These are phyloP conservation scores for Colletotrichum nymphaeae DNA, from an alignment of 2,329 filamentous ascomycete species.

Conservation along the genomic window DNA sequence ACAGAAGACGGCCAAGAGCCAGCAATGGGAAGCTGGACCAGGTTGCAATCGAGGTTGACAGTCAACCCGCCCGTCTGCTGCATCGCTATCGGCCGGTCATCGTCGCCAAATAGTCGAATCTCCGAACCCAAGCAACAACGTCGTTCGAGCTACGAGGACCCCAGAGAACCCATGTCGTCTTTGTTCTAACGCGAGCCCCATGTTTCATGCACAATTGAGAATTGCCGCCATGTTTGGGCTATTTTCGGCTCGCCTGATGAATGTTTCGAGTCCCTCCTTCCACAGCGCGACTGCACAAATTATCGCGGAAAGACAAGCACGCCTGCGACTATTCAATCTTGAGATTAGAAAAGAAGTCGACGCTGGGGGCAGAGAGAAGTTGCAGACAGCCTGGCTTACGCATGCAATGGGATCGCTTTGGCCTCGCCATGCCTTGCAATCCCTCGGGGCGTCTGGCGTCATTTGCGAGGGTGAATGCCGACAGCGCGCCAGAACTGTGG, in stretches of 20 bases:
- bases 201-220: constrained; percentile 21
- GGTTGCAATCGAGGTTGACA: neutral
- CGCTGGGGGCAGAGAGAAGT: too few species aligned
- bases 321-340: too few species aligned
- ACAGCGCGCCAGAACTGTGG: neutral
- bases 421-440: neutral
- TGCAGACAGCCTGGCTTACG: neutral
- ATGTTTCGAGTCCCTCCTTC: neutral
- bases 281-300: neutral
- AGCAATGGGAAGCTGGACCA: neutral
- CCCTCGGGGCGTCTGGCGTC: neutral
- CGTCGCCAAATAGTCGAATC: constrained; percentile 25
- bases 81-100: neutral
- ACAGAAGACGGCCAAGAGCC: neutral
- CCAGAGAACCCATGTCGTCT: constrained; percentile 13
- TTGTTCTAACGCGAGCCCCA: constrained; percentile 17
- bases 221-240: constrained; percentile 10
- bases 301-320: neutral
- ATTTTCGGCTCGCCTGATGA: constrained; percentile 6
- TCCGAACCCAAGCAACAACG: constrained; percentile 15
- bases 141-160: constrained; percentile 26
- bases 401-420: neutral
- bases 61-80: neutral
- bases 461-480: neutral
- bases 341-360: too few species aligned